Evolutionary conservation across 2,329 filamentous ascomycete species (phyloP).

Genomic region (Ilyonectria sp.): DNA sequence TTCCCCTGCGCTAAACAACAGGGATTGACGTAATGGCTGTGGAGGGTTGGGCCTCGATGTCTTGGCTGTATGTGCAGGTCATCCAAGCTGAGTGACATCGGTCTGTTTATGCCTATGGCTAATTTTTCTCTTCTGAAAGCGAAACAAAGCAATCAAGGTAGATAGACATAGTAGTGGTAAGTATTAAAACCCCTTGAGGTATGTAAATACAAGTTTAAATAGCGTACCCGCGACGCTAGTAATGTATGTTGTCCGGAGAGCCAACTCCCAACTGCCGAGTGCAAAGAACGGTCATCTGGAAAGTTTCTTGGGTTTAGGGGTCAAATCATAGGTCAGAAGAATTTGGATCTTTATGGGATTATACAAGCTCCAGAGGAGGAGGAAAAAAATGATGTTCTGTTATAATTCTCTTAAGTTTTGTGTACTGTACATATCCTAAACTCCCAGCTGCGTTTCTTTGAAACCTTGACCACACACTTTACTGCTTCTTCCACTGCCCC

Average conservation of each 20-base stretch:
- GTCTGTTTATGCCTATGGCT: background rate
- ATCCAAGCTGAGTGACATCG: background rate
- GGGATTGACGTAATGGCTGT: background rate
- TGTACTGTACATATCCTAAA: background rate
- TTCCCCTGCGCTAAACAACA: background rate
- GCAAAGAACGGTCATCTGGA: too few species aligned
- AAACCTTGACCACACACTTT: constrained; percentile 12
- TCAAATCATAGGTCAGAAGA: too few species aligned
- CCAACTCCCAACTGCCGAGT: too few species aligned
- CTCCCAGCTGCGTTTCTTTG: background rate
- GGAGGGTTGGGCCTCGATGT: background rate
- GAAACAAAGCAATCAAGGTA: background rate
- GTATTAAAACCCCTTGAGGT: too few species aligned
- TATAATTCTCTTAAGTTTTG: background rate
- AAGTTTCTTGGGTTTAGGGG: too few species aligned
- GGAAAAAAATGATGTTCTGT: background rate
- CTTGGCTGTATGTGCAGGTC: background rate
- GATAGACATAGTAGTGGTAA: too few species aligned
- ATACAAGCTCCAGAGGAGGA: too few species aligned
- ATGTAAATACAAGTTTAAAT: too few species aligned
- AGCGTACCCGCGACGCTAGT: too few species aligned
- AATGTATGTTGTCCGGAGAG: too few species aligned
- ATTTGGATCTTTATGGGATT: too few species aligned
- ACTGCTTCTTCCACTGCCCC: constrained; percentile 68
- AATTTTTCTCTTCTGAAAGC: background rate